Base-by-base conservation (phyloP, 345 rosid genomes). In the Eutrema japonicum region DNA sequence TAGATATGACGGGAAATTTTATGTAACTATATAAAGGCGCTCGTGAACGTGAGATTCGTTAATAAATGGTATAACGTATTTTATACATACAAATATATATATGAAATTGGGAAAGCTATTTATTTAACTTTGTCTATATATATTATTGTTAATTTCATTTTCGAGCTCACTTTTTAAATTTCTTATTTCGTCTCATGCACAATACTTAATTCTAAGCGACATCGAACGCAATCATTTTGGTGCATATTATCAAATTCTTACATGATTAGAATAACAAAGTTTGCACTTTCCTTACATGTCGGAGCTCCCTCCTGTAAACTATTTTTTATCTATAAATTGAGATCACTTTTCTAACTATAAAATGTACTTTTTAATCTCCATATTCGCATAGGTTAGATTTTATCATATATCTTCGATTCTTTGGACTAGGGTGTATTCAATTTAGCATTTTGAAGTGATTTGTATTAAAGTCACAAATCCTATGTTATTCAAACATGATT, bases 201-300 rank as follows among this genome's bases (percentile, higher is more conserved):
- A 51, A 42, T 57, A 61, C 60, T 64, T 41, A 49, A 72, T 56
- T 55, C 70, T 38, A 64, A 40, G 40, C 70, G 33, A 76, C 42
- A 63, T 29, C 75, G 64, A 76, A 76, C 40, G 66, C 71, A 76
- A 76, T 64, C 75, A 70, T 55, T 69, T 56, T 70, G 75, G 55
- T 70, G 53, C 41, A 70, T 70, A 32, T 29, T 63, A 63, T 56
- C 70, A 63, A 61, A 70, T 54, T 63, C 71, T 53, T 63, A 55
- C 38, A 62, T 46, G 60, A 70, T 70, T 76, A 70, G 3, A 69
- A 69, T 54, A 76, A 76, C 75, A 69, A 69, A 63, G 27, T 5
- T 46, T 69, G 65, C 71, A 63, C 79, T 70, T 70, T 70, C 71
- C 75, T 64, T 61, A 70, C 40, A 70, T 55, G 79, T 70, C 14